Conservation (phyloP, 129 eudicot genomes). For the Saposhnikovia divaricata region DNA sequence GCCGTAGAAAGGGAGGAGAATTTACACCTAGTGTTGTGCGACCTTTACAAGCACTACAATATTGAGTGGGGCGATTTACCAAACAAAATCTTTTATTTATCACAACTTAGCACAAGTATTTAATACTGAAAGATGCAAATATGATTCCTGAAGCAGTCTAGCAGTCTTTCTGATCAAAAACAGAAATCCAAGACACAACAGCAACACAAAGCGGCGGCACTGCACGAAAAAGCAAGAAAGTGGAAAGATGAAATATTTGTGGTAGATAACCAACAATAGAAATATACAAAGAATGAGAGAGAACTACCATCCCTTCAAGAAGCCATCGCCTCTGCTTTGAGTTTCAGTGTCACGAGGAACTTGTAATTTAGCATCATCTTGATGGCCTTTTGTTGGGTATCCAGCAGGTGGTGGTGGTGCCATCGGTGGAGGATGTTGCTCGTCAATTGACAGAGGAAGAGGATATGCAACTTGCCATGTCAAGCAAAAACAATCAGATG, state of each 20-base stretch:
- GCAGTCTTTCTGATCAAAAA: constrained; percentile 21
- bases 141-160: background rate
- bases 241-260: background rate
- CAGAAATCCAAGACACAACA: constrained; percentile 51
- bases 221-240: constrained; percentile 8
- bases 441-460: constrained; percentile 6
- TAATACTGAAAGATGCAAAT: background rate
- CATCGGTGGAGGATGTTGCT: background rate
- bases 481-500: background rate
- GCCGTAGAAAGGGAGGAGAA: background rate
- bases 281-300: background rate
- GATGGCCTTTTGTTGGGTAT: constrained; percentile 41
- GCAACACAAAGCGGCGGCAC: constrained; percentile 46
- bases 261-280: background rate
- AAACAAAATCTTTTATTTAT: no score
- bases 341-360: constrained; percentile 11
- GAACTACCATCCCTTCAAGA: constrained; percentile 55
- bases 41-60: no score
- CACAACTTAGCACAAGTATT: background rate
- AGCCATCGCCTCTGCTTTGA: constrained; percentile 50
- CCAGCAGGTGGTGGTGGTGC: constrained; percentile 38
- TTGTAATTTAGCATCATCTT: constrained; percentile 4
- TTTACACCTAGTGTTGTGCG: no score
- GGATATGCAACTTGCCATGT: constrained; percentile 32
- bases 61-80: no score